A percentile compares a stretch with the other conserved stretches of the same genome.
phyloP scores from a whole-genome alignment of 805 yeast genomes.

The Candida gorgasii region DNA sequence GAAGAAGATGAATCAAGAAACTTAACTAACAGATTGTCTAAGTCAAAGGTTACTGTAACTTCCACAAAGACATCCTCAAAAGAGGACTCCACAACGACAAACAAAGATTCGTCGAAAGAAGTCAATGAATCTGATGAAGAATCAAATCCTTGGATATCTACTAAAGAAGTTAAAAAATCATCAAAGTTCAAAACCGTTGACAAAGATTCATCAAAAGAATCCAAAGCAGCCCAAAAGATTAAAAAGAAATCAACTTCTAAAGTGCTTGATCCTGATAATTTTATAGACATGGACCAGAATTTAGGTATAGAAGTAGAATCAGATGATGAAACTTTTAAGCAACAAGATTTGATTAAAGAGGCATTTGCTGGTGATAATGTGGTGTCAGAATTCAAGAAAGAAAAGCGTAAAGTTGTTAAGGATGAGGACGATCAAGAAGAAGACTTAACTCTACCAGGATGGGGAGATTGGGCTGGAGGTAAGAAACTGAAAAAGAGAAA shows the following conservation, averaged over 20 bases:
- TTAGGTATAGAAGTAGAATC: slow-evolving; percentile 30
- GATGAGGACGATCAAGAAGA: slow-evolving; percentile 88
- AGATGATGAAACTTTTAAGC: slow-evolving; percentile 55
- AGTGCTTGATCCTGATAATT: slow-evolving; percentile 38
- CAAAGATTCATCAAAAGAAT: slow-evolving; percentile 36
- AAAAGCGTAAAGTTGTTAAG: slow-evolving; percentile 62
- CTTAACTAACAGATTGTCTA: slow-evolving; percentile 42
- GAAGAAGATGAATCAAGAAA: slow-evolving; percentile 52
- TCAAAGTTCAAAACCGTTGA: slow-evolving; percentile 33
- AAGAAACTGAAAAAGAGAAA: slow-evolving; percentile 50
- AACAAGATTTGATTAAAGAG: slow-evolving; percentile 77
- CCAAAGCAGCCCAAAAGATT: slow-evolving; percentile 43
- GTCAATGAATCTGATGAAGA: slow-evolving; percentile 7
- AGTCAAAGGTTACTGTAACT: slow-evolving; percentile 16
- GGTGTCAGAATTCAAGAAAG: slow-evolving; percentile 73
- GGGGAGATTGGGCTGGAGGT: slow-evolving; percentile 97
- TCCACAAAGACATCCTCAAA: background rate
- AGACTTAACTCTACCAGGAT: slow-evolving; percentile 88
- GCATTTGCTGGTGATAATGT: slow-evolving; percentile 99
- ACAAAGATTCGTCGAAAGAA: slow-evolving; percentile 13
- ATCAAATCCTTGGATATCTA: slow-evolving; percentile 41
- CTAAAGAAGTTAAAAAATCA: slow-evolving; percentile 26
- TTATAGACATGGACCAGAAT: slow-evolving; percentile 55
- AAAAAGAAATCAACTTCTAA: slow-evolving; percentile 32
- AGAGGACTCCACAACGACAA: slow-evolving; percentile 5